phyloP scores from a whole-genome alignment of 257 asterid genomes.

The Handroanthus guayacan region DNA sequence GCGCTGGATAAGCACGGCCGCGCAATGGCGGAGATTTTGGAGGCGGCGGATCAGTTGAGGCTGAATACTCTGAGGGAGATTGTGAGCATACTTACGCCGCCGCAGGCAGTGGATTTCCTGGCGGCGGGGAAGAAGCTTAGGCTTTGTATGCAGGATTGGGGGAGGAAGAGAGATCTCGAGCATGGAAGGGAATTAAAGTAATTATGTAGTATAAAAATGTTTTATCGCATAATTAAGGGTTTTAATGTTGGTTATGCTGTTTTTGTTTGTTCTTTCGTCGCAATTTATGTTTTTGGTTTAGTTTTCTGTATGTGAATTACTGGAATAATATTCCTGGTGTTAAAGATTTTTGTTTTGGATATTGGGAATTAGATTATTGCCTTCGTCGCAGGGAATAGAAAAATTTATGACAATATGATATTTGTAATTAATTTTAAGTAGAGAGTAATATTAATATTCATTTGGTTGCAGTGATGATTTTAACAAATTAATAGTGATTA shows the following conservation, averaged over 20 bases:
- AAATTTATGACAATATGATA: no score
- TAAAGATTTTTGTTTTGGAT: neutral
- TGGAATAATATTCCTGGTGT: constrained; percentile 1
- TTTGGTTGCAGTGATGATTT: no score
- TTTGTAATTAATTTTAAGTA: no score
- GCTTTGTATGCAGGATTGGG: constrained; percentile 59
- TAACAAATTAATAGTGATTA: no score
- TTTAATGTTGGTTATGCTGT: neutral
- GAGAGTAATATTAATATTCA: no score
- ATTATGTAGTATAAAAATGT: neutral
- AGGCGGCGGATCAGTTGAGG: constrained; percentile 60
- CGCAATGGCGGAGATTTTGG: constrained; percentile 42
- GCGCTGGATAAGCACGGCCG: constrained; percentile 48
- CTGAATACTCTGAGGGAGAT: constrained; percentile 48
- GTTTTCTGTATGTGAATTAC: neutral
- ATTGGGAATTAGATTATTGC: no score
- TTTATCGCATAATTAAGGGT: neutral
- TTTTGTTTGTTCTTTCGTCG: neutral
- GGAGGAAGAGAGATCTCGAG: constrained; percentile 50
- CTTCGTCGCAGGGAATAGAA: no score
- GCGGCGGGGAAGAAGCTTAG: constrained; percentile 54
- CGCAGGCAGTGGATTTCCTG: constrained; percentile 61
- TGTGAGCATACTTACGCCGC: constrained; percentile 48
- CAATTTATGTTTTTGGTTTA: neutral
- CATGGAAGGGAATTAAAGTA: constrained; percentile 41